Evolutionary conservation across 257 asterid genomes (phyloP).

Genomic region (Jasminum sambac): DNA sequence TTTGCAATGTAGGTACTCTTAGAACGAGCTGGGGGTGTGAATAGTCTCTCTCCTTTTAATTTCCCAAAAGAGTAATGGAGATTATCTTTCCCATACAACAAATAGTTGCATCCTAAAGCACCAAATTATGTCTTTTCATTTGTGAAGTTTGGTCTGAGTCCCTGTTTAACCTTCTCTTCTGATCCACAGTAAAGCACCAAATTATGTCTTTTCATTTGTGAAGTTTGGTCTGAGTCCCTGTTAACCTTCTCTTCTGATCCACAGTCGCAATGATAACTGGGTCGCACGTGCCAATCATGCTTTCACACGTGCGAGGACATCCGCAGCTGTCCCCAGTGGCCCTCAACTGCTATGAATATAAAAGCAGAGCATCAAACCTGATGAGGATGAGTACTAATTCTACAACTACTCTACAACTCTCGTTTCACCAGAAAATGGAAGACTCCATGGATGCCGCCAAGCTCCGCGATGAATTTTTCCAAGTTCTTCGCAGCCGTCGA

Average conservation of each 20-base stretch:
- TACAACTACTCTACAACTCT: conserved; percentile 21
- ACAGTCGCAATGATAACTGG: conserved; percentile 12
- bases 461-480: conserved; percentile 60
- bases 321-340: background rate
- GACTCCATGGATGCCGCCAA: conserved; percentile 37
- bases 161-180: background rate
- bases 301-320: conserved; percentile 33
- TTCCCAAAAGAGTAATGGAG: no score
- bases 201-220: no score
- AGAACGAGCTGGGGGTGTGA: no score
- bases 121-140: no score
- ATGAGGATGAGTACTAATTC: conserved; percentile 17
- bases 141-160: no score
- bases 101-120: no score
- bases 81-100: no score
- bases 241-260: conserved; percentile 2
- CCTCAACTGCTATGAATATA: conserved; percentile 21
- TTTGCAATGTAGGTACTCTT: no score
- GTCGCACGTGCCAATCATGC: conserved; percentile 29
- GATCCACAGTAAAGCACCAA: background rate
- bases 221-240: background rate
- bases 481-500: conserved; percentile 64
- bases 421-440: conserved; percentile 34
- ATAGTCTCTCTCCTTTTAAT: no score
- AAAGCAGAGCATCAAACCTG: background rate